Conservation (phyloP, 495 filamentous ascomycete species). For the Penicillium nucicola region DNA sequence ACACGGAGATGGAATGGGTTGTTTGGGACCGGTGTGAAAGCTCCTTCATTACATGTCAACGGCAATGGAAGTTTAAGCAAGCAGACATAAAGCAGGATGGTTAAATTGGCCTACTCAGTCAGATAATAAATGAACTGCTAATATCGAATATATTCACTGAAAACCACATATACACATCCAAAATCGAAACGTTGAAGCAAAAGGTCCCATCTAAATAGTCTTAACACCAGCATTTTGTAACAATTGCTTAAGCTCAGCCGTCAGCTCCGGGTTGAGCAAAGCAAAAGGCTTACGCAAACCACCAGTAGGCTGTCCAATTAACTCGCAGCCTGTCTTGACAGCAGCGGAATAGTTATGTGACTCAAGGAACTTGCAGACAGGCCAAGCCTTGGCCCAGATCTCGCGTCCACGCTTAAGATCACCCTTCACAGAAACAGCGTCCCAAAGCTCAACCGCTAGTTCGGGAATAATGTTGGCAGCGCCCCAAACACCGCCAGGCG, state of each 20-base stretch:
- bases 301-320: slow-evolving; percentile 30
- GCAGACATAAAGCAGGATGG: no score
- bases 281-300: slow-evolving; percentile 34
- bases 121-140: no score
- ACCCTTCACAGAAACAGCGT: slow-evolving; percentile 28
- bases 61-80: not conserved
- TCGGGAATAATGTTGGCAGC: slow-evolving; percentile 38
- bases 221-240: slow-evolving; percentile 30
- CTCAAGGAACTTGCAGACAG: slow-evolving; percentile 37
- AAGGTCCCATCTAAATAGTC: slow-evolving; percentile 16
- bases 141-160: no score
- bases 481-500: slow-evolving; percentile 31
- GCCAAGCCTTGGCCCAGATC: slow-evolving; percentile 33
- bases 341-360: slow-evolving; percentile 30
- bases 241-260: slow-evolving; percentile 27
- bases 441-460: slow-evolving; percentile 31
- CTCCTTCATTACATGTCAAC: not conserved
- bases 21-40: not conserved
- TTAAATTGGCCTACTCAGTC: no score
- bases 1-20: not conserved
- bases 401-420: slow-evolving; percentile 28
- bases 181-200: not conserved
- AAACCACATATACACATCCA: not conserved
- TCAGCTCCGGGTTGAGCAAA: slow-evolving; percentile 19
- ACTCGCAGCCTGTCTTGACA: slow-evolving; percentile 36